A percentile compares a stretch with the other conserved stretches of the same genome.
Evolutionary conservation across 23 red algal genomes (phyloP).

Genomic region (Cyanidiococcus yangmingshanensis): DNA sequence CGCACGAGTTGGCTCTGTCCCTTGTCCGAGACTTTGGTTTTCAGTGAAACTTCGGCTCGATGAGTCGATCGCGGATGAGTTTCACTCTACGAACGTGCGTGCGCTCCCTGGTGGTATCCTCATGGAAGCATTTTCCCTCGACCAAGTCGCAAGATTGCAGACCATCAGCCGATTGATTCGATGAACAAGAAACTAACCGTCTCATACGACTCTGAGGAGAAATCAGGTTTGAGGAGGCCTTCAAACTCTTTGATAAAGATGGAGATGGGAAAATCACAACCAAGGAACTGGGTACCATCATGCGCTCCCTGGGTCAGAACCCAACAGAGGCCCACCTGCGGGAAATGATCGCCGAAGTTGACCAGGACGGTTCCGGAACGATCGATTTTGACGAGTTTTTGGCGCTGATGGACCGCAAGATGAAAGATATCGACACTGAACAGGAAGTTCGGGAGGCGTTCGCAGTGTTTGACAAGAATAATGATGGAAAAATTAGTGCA

Average conservation of each 20-base stretch:
- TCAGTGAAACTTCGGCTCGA: no score
- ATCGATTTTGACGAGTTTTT: conserved; percentile 92
- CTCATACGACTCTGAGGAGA: neutral
- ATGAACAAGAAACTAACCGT: neutral
- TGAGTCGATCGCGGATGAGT: no score
- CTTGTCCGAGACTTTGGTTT: no score
- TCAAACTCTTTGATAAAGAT: conserved; percentile 64
- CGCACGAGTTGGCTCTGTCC: no score
- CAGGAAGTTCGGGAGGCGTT: conserved; percentile 77
- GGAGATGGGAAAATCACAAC: conserved; percentile 85
- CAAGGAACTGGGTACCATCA: conserved; percentile 73
- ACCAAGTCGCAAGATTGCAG: no score
- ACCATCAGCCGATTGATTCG: no score
- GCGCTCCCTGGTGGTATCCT: no score
- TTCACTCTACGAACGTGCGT: no score
- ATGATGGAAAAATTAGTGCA: conserved; percentile 63
- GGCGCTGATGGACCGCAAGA: conserved; percentile 70
- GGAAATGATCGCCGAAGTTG: conserved; percentile 89
- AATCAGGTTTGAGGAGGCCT: conserved; percentile 32
- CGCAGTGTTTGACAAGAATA: conserved; percentile 79
- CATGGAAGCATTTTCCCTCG: no score
- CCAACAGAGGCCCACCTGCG: conserved; percentile 63
- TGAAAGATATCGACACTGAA: conserved; percentile 61
- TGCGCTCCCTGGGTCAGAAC: conserved; percentile 83
- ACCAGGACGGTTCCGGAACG: conserved; percentile 76